Percentiles rank a stretch among this genome's conserved stretches.
phyloP scores from a whole-genome alignment of 805 yeast species.

The Ogataea salicorniae region DNA sequence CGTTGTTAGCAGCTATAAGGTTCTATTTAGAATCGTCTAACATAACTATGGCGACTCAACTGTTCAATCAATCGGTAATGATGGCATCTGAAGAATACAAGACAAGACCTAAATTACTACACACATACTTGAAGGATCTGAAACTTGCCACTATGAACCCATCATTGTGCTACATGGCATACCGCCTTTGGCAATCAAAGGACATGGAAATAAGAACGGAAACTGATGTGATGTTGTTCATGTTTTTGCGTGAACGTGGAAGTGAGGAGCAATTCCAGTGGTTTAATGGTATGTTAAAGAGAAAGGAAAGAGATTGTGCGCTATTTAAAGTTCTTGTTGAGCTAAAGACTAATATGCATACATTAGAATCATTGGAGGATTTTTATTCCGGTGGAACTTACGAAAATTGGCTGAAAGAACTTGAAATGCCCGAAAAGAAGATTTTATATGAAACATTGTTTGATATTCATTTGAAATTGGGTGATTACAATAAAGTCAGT shows the following conservation, averaged over 20 bases:
- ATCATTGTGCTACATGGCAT: slow-evolving; percentile 20
- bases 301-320: slow-evolving; percentile 7
- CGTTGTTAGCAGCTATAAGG: slow-evolving; percentile 21
- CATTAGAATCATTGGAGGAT: too few relatives aligned
- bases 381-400: slow-evolving; percentile 12
- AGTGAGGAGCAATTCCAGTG: slow-evolving; percentile 18
- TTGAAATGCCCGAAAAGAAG: slow-evolving; percentile 6
- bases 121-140: slow-evolving; percentile 19
- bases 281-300: slow-evolving; percentile 13
- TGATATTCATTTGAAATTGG: slow-evolving; percentile 16
- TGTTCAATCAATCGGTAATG: slow-evolving; percentile 27
- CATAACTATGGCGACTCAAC: slow-evolving; percentile 23
- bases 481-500: slow-evolving; percentile 8
- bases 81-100: background rate
- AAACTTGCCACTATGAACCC: slow-evolving; percentile 17
- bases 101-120: slow-evolving; percentile 8
- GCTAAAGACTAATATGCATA: too few relatives aligned
- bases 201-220: slow-evolving; percentile 10
- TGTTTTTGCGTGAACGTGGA: slow-evolving; percentile 15
- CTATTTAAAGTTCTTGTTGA: slow-evolving; percentile 13
- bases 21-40: slow-evolving; percentile 18
- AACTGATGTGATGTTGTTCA: slow-evolving; percentile 22
- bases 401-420: slow-evolving; percentile 9
- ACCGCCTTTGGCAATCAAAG: slow-evolving; percentile 24
- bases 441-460: slow-evolving; percentile 8